phyloP scores from a whole-genome alignment of 441 rosid genomes.

The Eugenia klotzschiana region DNA sequence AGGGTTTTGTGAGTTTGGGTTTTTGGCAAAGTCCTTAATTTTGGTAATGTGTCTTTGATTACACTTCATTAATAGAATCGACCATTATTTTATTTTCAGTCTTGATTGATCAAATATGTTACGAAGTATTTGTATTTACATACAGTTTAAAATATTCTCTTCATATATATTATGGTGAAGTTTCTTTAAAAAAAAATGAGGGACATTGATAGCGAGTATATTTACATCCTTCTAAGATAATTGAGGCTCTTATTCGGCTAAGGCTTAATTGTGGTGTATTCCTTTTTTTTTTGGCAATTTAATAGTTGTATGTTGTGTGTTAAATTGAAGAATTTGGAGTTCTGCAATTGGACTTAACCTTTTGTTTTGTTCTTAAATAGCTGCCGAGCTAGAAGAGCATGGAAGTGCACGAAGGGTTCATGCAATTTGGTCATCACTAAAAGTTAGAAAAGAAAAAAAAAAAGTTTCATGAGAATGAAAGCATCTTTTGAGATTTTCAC shows the following conservation, averaged over 20 bases:
- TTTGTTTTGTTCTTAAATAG: background rate
- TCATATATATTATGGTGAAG: background rate
- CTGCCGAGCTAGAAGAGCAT: background rate
- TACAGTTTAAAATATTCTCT: background rate
- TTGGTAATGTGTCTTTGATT: background rate
- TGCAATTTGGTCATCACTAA: background rate
- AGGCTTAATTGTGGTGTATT: background rate
- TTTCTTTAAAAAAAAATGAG: background rate
- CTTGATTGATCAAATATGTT: background rate
- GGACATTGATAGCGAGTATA: background rate
- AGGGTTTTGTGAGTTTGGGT: background rate
- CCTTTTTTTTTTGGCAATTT: background rate
- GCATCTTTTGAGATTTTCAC: background rate
- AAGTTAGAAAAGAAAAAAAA: background rate
- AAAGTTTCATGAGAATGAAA: background rate
- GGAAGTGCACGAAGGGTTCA: background rate
- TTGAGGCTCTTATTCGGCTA: background rate
- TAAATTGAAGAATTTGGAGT: background rate
- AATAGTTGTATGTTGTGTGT: background rate
- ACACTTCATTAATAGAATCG: background rate
- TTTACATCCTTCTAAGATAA: background rate
- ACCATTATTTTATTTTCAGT: background rate
- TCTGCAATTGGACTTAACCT: background rate
- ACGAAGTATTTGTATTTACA: background rate
- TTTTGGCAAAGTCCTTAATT: background rate